Percentiles rank a stretch among this genome's conserved stretches.
Evolutionary conservation across 2,329 filamentous ascomycete genomes (phyloP).

Genomic region (Zelopaecilomyces penicillatus): DNA sequence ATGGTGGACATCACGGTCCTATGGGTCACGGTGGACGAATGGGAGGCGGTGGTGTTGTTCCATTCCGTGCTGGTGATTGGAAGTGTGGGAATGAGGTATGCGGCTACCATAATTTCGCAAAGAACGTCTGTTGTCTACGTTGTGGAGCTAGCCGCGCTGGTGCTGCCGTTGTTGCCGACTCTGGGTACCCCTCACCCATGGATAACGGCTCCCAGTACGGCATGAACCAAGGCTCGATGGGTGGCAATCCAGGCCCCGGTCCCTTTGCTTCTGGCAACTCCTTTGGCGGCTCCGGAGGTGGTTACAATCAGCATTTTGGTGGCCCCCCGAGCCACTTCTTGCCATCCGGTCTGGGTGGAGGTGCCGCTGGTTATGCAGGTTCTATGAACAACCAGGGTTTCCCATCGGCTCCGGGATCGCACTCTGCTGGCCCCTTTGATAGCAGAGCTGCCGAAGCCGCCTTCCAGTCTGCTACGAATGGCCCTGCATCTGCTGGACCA

Average conservation of each 20-base stretch:
- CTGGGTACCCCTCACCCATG: conserved; percentile 84
- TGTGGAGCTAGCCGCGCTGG: conserved; percentile 92
- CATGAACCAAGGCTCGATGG: conserved; percentile 84
- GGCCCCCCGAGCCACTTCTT: conserved; percentile 85
- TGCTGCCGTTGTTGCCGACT: conserved; percentile 89
- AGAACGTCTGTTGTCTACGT: conserved; percentile 95
- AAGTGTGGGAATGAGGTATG: conserved; percentile 97
- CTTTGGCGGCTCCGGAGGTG: conserved; percentile 53
- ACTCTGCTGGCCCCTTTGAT: conserved; percentile 81
- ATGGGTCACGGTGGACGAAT: conserved; percentile 59
- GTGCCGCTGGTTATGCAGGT: conserved; percentile 64
- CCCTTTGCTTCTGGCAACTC: conserved; percentile 63
- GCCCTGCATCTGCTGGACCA: conserved; percentile 66
- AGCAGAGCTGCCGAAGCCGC: conserved; percentile 90
- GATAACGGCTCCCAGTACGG: conserved; percentile 74
- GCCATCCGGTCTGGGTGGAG: conserved; percentile 69
- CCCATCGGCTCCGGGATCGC: conserved; percentile 65
- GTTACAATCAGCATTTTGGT: conserved; percentile 73
- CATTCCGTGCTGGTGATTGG: conserved; percentile 98
- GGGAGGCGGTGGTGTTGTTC: conserved; percentile 78
- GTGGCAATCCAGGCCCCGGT: conserved; percentile 69
- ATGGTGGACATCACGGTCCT: conserved; percentile 56
- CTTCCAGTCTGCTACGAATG: conserved; percentile 82
- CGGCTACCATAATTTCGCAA: conserved; percentile 98
- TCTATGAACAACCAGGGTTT: conserved; percentile 71